Conservation (phyloP, 2,329 filamentous ascomycete species). For the Acephala macrosclerotiorum region DNA sequence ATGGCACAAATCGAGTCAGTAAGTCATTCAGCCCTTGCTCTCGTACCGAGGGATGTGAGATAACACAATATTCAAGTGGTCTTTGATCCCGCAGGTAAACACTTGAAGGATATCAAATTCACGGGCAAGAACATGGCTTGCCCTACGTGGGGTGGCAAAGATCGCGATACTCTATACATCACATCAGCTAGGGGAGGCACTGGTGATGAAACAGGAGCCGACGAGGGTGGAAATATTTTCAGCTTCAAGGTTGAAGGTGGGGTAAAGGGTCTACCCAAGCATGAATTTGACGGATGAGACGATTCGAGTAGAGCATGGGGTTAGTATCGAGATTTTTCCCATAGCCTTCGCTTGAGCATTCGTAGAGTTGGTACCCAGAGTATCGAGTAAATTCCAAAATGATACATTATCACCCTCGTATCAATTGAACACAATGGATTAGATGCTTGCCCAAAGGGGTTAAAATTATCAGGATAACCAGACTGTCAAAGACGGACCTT, state of each 20-base stretch:
- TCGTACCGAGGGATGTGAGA: too few species aligned
- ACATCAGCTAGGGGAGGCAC: slow-evolving; percentile 39
- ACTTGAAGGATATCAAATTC: slow-evolving; percentile 46
- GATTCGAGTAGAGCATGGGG: neutral
- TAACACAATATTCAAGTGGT: slow-evolving; percentile 32
- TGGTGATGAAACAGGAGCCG: slow-evolving; percentile 37
- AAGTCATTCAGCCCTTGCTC: slow-evolving; percentile 1
- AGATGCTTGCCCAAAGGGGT: too few species aligned
- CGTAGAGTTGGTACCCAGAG: too few species aligned
- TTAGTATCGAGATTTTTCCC: neutral
- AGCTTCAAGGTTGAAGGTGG: slow-evolving; percentile 35
- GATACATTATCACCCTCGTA: too few species aligned
- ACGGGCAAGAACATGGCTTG: slow-evolving; percentile 46
- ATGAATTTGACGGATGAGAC: slow-evolving; percentile 44
- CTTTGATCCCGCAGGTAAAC: slow-evolving; percentile 43
- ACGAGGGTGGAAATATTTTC: slow-evolving; percentile 49
- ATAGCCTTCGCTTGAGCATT: neutral
- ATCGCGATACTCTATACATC: slow-evolving; percentile 46
- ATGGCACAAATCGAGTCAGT: slow-evolving; percentile 44
- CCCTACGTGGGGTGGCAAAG: slow-evolving; percentile 47
- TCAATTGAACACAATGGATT: too few species aligned
- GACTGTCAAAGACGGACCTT: too few species aligned
- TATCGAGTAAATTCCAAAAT: too few species aligned
- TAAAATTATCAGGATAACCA: too few species aligned
- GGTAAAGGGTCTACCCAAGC: slow-evolving; percentile 43